Evolutionary conservation across 768 basidiomycete genomes (phyloP).

Genomic region (Podaxis rugospora): DNA sequence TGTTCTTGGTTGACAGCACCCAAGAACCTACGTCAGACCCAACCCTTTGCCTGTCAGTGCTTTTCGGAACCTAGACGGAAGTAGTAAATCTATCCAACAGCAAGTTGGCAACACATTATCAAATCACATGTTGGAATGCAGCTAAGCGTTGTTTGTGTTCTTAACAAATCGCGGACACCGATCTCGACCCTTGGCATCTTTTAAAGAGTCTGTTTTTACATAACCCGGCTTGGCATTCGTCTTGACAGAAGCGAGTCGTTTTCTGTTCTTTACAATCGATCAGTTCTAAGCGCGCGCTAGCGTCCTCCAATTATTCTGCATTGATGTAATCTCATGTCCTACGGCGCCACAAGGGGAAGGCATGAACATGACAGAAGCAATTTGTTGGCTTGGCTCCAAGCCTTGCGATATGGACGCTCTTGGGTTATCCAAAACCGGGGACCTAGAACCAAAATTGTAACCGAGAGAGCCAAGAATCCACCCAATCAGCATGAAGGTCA

Average conservation of each 20-base stretch:
- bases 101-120: not conserved
- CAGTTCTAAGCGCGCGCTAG: not conserved
- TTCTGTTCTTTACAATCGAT: not conserved
- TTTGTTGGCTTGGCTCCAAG: not conserved
- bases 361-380: not conserved
- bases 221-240: conserved; percentile 1
- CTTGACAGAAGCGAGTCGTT: not conserved
- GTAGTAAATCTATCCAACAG: not conserved
- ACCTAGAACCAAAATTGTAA: too few species aligned
- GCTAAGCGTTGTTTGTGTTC: not conserved
- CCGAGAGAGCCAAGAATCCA: too few species aligned
- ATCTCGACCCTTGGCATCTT: not conserved
- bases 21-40: not conserved
- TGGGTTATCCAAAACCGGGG: too few species aligned
- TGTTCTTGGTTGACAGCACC: not conserved
- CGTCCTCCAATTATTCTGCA: too few species aligned
- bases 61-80: not conserved
- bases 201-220: not conserved
- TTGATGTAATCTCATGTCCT: too few species aligned
- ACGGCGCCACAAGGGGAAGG: not conserved
- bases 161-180: not conserved
- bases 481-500: too few species aligned
- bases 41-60: not conserved
- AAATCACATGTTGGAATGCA: not conserved
- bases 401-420: not conserved